Conservation (phyloP, 306 rosid genomes). For the Cucumis sativus region Cucumber_9930_V3 NC_026657.2:29297501-29298000, state of each 20-base stretch:
- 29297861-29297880: no score
- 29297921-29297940: no score
- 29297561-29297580: conserved; percentile 14
- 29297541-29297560: conserved; percentile 32
- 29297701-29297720: background rate
- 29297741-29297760: conserved; percentile 37
- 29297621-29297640: conserved; percentile 41
- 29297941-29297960: no score
- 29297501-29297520: conserved; percentile 20
- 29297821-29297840: no score
- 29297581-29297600: conserved; percentile 28
- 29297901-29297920: no score
- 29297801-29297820: background rate
- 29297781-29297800: conserved; percentile 9
- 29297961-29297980: no score
- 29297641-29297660: conserved; percentile 13
- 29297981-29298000: no score
- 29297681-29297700: no score
- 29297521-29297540: conserved; percentile 26
- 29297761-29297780: conserved; percentile 45
- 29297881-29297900: no score
- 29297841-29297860: no score
- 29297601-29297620: conserved; percentile 31
- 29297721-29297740: conserved; percentile 44
- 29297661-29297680: background rate